Conservation (phyloP, 495 filamentous ascomycete species). For the Aspergillus ostianus region DNA sequence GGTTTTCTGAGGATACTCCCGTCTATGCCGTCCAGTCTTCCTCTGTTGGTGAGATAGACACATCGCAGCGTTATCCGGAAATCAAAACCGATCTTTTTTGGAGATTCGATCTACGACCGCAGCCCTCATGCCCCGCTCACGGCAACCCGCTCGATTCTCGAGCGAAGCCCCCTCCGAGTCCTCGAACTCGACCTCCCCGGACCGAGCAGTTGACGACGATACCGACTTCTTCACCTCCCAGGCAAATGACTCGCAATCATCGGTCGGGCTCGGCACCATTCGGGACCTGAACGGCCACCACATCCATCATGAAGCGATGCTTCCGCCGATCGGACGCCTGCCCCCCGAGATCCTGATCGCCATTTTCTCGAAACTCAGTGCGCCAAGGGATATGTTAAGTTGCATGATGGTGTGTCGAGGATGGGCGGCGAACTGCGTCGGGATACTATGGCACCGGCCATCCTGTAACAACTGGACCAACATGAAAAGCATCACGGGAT, state of each 20-base stretch:
- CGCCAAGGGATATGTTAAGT: slow-evolving; percentile 70
- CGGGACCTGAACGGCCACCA: slow-evolving; percentile 65
- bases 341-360: slow-evolving; percentile 93
- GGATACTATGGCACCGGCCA: slow-evolving; percentile 92
- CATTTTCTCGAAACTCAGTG: slow-evolving; percentile 81
- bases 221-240: slow-evolving; percentile 86
- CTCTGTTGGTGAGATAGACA: slow-evolving; percentile 4
- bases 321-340: slow-evolving; percentile 76
- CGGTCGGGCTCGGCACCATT: slow-evolving; percentile 73
- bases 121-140: slow-evolving; percentile 39
- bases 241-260: slow-evolving; percentile 87
- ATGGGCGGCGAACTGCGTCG: slow-evolving; percentile 91
- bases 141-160: slow-evolving; percentile 40
- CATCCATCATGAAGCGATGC: slow-evolving; percentile 51
- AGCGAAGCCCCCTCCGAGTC: slow-evolving; percentile 55
- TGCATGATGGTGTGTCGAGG: slow-evolving; percentile 90
- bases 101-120: slow-evolving; percentile 1
- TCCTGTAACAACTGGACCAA: slow-evolving; percentile 82
- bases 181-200: slow-evolving; percentile 81
- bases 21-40: slow-evolving; percentile 13
- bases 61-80: not conserved
- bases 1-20: not conserved
- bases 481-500: slow-evolving; percentile 71
- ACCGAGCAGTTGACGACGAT: slow-evolving; percentile 81
- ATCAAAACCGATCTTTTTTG: not conserved